Conservation (phyloP, 1,139 yeast genomes). For the Candida albicans region DNA sequence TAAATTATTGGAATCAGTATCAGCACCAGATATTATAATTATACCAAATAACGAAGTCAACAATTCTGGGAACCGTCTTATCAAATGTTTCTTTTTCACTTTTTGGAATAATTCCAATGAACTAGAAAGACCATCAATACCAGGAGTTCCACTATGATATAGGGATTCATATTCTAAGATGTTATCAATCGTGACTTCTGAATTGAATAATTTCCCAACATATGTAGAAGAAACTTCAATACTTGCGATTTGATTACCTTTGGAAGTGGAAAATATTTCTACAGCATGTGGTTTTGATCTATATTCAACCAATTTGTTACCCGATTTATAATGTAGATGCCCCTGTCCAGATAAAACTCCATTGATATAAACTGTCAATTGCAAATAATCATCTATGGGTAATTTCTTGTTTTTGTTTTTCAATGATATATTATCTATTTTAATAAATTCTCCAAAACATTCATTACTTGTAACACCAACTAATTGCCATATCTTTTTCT, state of each 20-base stretch:
- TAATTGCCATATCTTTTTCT: slow-evolving; percentile 63
- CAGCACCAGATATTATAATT: slow-evolving; percentile 23
- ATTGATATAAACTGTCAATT: slow-evolving; percentile 60
- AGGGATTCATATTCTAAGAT: slow-evolving; percentile 57
- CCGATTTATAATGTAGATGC: slow-evolving; percentile 40
- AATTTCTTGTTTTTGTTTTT: slow-evolving; percentile 31
- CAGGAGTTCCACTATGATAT: slow-evolving; percentile 41
- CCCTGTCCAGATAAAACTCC: slow-evolving; percentile 65
- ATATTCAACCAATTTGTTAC: slow-evolving; percentile 42
- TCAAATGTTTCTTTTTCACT: slow-evolving; percentile 47
- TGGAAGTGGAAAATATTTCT: slow-evolving; percentile 36
- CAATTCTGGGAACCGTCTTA: slow-evolving; percentile 57
- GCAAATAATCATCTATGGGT: slow-evolving; percentile 54
- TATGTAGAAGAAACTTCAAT: slow-evolving; percentile 64
- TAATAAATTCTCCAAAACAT: slow-evolving; percentile 66
- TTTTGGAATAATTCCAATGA: slow-evolving; percentile 42
- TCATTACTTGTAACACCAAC: slow-evolving; percentile 78
- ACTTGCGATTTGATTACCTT: slow-evolving; percentile 44
- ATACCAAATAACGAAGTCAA: slow-evolving; percentile 45
- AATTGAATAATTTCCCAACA: slow-evolving; percentile 67
- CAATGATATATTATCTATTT: slow-evolving; percentile 54
- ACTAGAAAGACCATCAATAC: slow-evolving; percentile 45
- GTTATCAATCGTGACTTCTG: slow-evolving; percentile 57
- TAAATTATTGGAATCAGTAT: slow-evolving; percentile 21
- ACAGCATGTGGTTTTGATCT: slow-evolving; percentile 36